Base-by-base conservation (phyloP, 176 grass and related monocot genomes). In the Triticum urartu region DNA sequence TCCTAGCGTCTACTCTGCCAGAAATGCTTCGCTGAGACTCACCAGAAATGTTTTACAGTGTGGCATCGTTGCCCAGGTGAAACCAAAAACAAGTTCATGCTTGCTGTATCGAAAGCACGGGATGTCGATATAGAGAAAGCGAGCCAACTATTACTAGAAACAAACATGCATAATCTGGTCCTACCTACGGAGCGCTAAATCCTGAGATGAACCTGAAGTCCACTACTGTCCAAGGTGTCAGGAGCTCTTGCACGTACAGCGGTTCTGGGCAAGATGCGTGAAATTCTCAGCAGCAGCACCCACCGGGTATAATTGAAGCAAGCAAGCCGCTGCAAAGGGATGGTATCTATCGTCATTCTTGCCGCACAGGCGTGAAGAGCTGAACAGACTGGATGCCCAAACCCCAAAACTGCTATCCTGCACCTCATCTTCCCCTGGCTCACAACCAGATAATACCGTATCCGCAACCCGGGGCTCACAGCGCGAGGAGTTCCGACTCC, bases 401-500 rank as follows among this genome's bases (percentile, higher is more conserved):
- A 62, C n/a, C 82, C n/a, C 77, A 81, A 84, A 85, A 88, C 20
- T 61, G 76, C 20, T 50, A 56, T 4, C 12, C 63, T 77, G 70
- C 17, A 33, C 80, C 32, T 42, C 8, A 11, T 64, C 68, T 85
- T 84, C 18, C 30, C 32, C 81, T 64, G n/a, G n/a, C n/a, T n/a
- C n/a, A n/a, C n/a, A n/a, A n/a, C 36, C 36, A 38, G 36, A 38
- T 38, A 43, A 36, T n/a, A n/a, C n/a, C n/a, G n/a, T n/a, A n/a
- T n/a, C 76, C 20, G 77, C 47, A 85, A 48, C 54, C 48, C 18
- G 48, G 65, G 65, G 86, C 62, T 92, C 87, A 98, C 34, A 90
- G 64, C 33, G 90, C 52, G 5, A 98, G 86, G 81, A 99, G 92
- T 75, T 99, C 94, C 1, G 89, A 93, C 77, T 96, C 90, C 61